phyloP scores from a whole-genome alignment of 2,329 filamentous ascomycete genomes.

The Xylaria sp. region DNA sequence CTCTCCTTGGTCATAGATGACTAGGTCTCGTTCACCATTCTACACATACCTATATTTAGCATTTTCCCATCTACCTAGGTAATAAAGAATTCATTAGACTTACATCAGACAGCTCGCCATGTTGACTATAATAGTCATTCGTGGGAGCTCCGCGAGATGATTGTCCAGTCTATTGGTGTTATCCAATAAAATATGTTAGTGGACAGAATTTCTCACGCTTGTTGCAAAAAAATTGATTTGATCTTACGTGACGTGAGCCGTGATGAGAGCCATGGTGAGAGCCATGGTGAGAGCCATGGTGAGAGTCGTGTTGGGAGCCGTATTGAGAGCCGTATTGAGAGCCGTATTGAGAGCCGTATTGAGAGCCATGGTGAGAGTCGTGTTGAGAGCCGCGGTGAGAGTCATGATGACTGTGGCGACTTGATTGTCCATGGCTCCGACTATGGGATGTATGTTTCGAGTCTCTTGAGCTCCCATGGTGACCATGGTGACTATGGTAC shows the following conservation, averaged over 20 bases:
- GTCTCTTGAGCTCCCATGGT: background rate
- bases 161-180: background rate
- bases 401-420: too few species aligned
- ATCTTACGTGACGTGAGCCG: too few species aligned
- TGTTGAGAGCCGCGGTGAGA: too few species aligned
- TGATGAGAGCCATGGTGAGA: too few species aligned
- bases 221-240: too few species aligned
- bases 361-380: too few species aligned
- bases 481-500: background rate
- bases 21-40: background rate
- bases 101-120: background rate
- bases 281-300: too few species aligned
- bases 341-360: too few species aligned
- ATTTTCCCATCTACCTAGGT: background rate
- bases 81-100: background rate
- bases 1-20: background rate
- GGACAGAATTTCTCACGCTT: background rate
- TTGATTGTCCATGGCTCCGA: background rate
- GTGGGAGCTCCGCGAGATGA: background rate
- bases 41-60: background rate
- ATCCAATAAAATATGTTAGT: background rate
- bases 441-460: background rate
- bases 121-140: background rate
- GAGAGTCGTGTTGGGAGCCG: too few species aligned
- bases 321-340: too few species aligned